A percentile compares a stretch with the other conserved stretches of the same genome.
Conservation (phyloP, 106 monocot species). For the Amphibolis antarctica region DNA sequence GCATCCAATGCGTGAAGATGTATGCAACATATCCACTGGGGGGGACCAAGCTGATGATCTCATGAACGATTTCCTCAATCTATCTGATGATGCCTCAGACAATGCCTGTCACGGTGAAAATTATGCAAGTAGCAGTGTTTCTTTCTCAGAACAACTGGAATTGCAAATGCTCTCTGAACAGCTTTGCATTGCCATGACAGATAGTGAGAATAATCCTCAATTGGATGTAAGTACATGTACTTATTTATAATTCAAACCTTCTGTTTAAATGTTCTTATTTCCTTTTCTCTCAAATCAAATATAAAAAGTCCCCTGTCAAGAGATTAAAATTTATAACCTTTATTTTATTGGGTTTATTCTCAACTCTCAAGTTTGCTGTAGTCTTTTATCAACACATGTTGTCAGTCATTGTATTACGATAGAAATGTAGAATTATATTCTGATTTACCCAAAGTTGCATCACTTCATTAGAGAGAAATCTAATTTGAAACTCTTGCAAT, state of each 20-base stretch:
- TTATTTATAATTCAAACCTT: background rate
- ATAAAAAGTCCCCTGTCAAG: no score
- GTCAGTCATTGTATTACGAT: no score
- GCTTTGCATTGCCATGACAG: constrained; percentile 83
- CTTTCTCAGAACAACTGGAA: constrained; percentile 57
- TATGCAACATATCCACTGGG: constrained; percentile 7
- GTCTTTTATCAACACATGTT: background rate
- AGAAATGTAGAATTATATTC: no score
- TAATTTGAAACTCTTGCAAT: background rate
- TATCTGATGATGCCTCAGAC: constrained; percentile 57
- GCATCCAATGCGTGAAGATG: constrained; percentile 18
- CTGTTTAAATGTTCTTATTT: background rate
- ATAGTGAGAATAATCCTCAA: constrained; percentile 53
- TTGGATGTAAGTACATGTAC: constrained; percentile 2
- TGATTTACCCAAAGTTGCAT: no score
- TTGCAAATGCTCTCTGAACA: constrained; percentile 81
- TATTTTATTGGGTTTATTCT: no score
- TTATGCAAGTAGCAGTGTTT: constrained; percentile 14
- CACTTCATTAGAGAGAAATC: no score
- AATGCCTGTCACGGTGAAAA: constrained; percentile 36
- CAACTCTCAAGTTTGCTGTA: background rate
- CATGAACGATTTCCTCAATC: constrained; percentile 40
- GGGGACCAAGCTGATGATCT: constrained; percentile 32
- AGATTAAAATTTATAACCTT: no score
- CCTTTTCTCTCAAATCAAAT: no score